Percentiles rank a stretch among this genome's conserved stretches.
phyloP scores from a whole-genome alignment of 78 protist species.

The Polysphondylium violaceum region DNA sequence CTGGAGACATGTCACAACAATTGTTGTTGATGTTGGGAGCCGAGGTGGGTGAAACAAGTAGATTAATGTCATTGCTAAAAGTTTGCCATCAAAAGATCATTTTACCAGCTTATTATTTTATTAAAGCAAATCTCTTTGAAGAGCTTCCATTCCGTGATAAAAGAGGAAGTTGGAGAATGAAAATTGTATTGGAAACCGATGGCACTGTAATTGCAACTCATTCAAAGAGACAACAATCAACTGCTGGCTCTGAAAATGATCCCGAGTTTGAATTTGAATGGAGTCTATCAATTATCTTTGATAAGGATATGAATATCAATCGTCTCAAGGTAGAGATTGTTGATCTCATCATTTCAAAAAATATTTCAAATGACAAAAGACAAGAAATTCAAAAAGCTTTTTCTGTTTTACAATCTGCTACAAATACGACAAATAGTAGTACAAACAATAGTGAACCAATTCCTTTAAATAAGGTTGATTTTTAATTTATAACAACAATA shows the following conservation, averaged over 20 bases:
- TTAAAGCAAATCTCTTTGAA: constrained; percentile 73
- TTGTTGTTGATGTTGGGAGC: neutral
- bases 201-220: constrained; percentile 28
- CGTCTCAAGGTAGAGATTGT: constrained; percentile 42
- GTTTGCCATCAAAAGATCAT: constrained; percentile 73
- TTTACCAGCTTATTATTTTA: constrained; percentile 62
- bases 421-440: constrained; percentile 28
- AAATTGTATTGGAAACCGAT: constrained; percentile 54
- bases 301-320: constrained; percentile 21
- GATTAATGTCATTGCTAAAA: constrained; percentile 47
- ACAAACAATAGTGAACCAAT: constrained; percentile 20
- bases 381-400: constrained; percentile 72
- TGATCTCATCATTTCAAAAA: constrained; percentile 66
- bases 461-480: constrained; percentile 53
- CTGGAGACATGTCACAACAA: constrained; percentile 53
- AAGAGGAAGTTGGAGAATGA: constrained; percentile 66
- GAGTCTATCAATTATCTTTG: constrained; percentile 38
- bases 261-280: constrained; percentile 80
- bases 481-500: neutral
- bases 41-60: constrained; percentile 24
- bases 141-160: constrained; percentile 70
- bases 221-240: constrained; percentile 73
- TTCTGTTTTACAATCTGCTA: constrained; percentile 38
- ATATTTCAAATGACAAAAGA: constrained; percentile 24
- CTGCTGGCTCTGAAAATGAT: constrained; percentile 67